phyloP scores from a whole-genome alignment of 129 eudicot species.

The Helichrysum umbraculigerum region DNA sequence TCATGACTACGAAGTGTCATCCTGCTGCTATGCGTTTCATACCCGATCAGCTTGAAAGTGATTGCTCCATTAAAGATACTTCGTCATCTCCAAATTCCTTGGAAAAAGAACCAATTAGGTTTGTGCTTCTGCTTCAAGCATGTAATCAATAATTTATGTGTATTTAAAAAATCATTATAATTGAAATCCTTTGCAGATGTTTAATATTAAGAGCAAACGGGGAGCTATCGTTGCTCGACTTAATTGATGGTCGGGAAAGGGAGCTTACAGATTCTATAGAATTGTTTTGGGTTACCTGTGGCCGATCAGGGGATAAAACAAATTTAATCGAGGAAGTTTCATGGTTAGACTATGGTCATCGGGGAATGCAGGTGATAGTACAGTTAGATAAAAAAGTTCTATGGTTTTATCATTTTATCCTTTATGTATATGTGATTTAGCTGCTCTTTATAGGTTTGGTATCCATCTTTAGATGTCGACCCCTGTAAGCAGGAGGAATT shows the following conservation, averaged over 20 bases:
- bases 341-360: slow-evolving; percentile 95
- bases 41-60: slow-evolving; percentile 78
- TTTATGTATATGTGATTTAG: slow-evolving; percentile 39
- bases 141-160: not conserved
- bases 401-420: slow-evolving; percentile 2
- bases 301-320: slow-evolving; percentile 78
- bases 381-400: slow-evolving; percentile 18
- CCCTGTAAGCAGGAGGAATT: slow-evolving; percentile 96
- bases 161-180: slow-evolving; percentile 12
- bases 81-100: slow-evolving; percentile 46
- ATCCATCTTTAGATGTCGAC: slow-evolving; percentile 90
- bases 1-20: slow-evolving; percentile 96
- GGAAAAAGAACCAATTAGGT: slow-evolving; percentile 80
- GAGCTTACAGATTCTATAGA: slow-evolving; percentile 95
- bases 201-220: slow-evolving; percentile 89
- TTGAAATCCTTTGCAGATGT: slow-evolving; percentile 51
- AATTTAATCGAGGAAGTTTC: slow-evolving; percentile 94
- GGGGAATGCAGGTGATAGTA: slow-evolving; percentile 94
- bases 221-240: slow-evolving; percentile 87
- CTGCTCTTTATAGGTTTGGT: slow-evolving; percentile 87
- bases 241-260: slow-evolving; percentile 91
- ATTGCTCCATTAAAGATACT: slow-evolving; percentile 37
- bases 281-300: slow-evolving; percentile 98
- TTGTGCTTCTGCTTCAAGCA: slow-evolving; percentile 27
- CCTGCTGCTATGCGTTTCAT: slow-evolving; percentile 93